Conservation (phyloP, 208 protist genomes). For the Phytomonas francai region DNA sequence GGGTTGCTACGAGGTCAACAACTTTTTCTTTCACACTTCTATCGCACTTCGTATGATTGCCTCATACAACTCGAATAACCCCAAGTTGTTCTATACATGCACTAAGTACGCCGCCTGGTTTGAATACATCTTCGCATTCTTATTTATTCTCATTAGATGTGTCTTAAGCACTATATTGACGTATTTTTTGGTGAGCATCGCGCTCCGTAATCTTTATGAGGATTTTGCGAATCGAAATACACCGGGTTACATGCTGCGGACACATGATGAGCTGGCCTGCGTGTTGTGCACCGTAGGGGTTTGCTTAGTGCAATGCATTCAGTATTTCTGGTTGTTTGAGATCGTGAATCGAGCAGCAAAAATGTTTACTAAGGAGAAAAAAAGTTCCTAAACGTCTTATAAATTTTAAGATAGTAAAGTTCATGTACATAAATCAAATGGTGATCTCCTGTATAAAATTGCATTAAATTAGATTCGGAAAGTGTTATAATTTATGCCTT, state of each 20-base stretch:
- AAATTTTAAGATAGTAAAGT: neutral
- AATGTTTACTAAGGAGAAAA: neutral
- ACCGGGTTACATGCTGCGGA: constrained; percentile 19
- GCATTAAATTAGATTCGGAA: neutral
- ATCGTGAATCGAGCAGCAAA: constrained; percentile 32
- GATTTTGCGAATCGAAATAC: constrained; percentile 19
- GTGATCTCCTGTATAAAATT: neutral
- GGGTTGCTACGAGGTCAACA: constrained; percentile 78
- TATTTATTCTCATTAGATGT: constrained; percentile 66
- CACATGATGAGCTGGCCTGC: constrained; percentile 52
- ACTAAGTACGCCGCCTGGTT: constrained; percentile 22
- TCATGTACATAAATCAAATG: neutral
- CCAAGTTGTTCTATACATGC: constrained; percentile 13
- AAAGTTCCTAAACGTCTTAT: neutral
- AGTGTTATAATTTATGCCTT: neutral
- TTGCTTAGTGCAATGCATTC: constrained; percentile 44
- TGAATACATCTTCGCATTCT: constrained; percentile 53
- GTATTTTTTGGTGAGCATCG: constrained; percentile 28
- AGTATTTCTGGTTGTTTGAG: constrained; percentile 78
- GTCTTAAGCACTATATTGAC: constrained; percentile 54
- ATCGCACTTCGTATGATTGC: constrained; percentile 34
- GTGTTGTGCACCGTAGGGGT: constrained; percentile 45
- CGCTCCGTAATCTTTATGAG: constrained; percentile 20
- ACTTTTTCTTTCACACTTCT: constrained; percentile 61
- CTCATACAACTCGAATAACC: constrained; percentile 9